Evolutionary conservation across 2,329 filamentous ascomycete species (phyloP).

Genomic region (Colletotrichum sublineola): DNA sequence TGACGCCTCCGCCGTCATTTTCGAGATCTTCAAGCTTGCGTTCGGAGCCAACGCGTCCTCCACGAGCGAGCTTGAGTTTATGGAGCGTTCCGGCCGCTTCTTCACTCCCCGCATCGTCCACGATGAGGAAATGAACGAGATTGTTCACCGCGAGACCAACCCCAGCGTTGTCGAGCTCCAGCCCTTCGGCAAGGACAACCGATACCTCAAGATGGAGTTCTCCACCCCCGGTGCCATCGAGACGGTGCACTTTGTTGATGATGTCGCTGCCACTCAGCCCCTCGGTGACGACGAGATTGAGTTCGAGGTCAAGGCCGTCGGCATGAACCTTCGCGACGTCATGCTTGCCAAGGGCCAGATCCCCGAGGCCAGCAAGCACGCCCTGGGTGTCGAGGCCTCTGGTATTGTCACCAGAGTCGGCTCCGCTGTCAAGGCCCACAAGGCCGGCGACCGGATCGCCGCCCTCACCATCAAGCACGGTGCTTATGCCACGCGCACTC

Average conservation of each 20-base stretch:
- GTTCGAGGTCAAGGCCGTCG: slow-evolving; percentile 58
- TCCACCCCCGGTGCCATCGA: slow-evolving; percentile 55
- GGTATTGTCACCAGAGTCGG: slow-evolving; percentile 53
- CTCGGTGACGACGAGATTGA: slow-evolving; percentile 56
- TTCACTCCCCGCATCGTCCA: slow-evolving; percentile 57
- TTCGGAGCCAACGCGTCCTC: slow-evolving; percentile 51
- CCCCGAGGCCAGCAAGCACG: slow-evolving; percentile 46
- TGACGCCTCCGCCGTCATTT: slow-evolving; percentile 51
- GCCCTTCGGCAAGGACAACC: slow-evolving; percentile 55
- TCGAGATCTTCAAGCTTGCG: slow-evolving; percentile 53
- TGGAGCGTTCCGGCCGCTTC: slow-evolving; percentile 54
- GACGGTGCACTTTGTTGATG: slow-evolving; percentile 56
- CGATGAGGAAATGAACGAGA: slow-evolving; percentile 57
- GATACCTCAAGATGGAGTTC: slow-evolving; percentile 54
- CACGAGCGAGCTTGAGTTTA: slow-evolving; percentile 59
- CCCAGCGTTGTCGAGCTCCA: slow-evolving; percentile 53
- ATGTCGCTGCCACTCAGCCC: slow-evolving; percentile 47
- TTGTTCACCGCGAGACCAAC: slow-evolving; percentile 59
- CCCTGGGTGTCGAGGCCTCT: slow-evolving; percentile 51
- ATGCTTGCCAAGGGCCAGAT: slow-evolving; percentile 58
- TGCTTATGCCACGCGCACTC: slow-evolving; percentile 45
- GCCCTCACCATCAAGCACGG: slow-evolving; percentile 43
- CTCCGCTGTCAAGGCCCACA: slow-evolving; percentile 46
- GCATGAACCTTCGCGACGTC: slow-evolving; percentile 62
- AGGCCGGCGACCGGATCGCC: slow-evolving; percentile 49